Evolutionary conservation across 495 filamentous ascomycete genomes (phyloP).

Genomic region (Aspergillus heteromorphus): DNA sequence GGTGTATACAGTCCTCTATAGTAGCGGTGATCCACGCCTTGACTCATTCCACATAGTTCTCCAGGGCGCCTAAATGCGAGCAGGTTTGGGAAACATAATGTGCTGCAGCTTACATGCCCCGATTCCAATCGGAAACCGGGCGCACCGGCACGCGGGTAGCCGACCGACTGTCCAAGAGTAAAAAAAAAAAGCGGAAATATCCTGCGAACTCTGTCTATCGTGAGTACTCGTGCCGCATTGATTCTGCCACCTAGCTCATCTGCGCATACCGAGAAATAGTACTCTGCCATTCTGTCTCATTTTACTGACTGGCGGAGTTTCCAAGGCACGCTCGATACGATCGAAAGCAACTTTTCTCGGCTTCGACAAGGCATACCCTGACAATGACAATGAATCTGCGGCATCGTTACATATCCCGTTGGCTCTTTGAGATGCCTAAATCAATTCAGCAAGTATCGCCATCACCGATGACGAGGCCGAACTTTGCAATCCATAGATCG

Average conservation of each 20-base stretch:
- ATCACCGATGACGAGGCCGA: constrained; percentile 2
- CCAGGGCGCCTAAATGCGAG: no score
- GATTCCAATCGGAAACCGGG: neutral
- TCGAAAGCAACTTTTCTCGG: neutral
- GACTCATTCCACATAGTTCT: no score
- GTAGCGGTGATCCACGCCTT: neutral
- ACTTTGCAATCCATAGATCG: neutral
- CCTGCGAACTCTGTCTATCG: neutral
- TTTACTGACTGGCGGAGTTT: neutral
- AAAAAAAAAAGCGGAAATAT: neutral
- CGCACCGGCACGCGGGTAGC: constrained; percentile 6
- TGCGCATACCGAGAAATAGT: neutral
- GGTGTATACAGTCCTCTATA: no score
- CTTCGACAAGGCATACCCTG: neutral
- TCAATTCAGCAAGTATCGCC: constrained; percentile 7
- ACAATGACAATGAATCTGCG: constrained; percentile 16
- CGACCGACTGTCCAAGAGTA: neutral
- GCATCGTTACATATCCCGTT: constrained; percentile 18
- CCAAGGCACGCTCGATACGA: neutral
- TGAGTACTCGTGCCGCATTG: neutral
- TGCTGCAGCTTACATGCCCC: no score
- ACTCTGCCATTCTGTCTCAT: neutral
- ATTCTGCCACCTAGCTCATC: neutral
- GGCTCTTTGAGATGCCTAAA: constrained; percentile 18
- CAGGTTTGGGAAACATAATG: no score